Percentiles rank a stretch among this genome's conserved stretches.
phyloP scores from a whole-genome alignment of 2,329 filamentous ascomycete species.

The Fusarium clavum region DNA sequence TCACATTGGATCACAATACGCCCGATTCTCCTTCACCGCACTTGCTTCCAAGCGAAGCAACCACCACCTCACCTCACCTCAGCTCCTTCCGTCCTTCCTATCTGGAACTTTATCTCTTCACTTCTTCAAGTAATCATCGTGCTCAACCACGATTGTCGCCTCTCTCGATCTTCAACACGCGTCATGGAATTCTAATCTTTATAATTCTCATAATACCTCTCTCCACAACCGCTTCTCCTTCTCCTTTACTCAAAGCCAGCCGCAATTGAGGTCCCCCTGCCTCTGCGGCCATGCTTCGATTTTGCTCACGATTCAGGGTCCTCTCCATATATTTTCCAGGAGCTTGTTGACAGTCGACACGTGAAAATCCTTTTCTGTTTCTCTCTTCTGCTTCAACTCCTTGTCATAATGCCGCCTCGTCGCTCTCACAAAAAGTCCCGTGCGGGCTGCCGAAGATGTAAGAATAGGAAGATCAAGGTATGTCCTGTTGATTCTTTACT shows the following conservation, averaged over 20 bases:
- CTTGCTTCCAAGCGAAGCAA: conserved; percentile 22
- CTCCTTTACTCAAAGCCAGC: conserved; percentile 25
- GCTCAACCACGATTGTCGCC: conserved; percentile 45
- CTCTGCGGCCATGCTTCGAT: conserved; percentile 49
- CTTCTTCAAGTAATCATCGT: conserved; percentile 30
- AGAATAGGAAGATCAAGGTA: conserved; percentile 77
- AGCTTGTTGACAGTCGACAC: conserved; percentile 39
- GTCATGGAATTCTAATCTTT: conserved; percentile 35
- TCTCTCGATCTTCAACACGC: conserved; percentile 29
- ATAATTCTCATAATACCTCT: conserved; percentile 27
- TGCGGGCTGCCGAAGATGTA: conserved; percentile 74
- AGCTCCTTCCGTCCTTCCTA: conserved; percentile 17
- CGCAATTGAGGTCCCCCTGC: conserved; percentile 35
- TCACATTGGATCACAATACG: conserved; percentile 31
- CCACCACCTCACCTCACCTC: conserved; percentile 4
- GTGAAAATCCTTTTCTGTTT: conserved; percentile 25
- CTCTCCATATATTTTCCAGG: conserved; percentile 40
- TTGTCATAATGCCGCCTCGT: conserved; percentile 67
- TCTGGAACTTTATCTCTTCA: conserved; percentile 2
- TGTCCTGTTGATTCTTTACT: conserved; percentile 17
- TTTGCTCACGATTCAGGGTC: conserved; percentile 43
- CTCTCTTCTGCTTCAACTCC: conserved; percentile 3
- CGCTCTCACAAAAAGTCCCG: conserved; percentile 78
- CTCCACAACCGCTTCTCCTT: conserved; percentile 37
- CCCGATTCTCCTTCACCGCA: conserved; percentile 38